Evolutionary conservation across 805 yeast species (phyloP).

Genomic region (Metschnikowia rubicola): DNA sequence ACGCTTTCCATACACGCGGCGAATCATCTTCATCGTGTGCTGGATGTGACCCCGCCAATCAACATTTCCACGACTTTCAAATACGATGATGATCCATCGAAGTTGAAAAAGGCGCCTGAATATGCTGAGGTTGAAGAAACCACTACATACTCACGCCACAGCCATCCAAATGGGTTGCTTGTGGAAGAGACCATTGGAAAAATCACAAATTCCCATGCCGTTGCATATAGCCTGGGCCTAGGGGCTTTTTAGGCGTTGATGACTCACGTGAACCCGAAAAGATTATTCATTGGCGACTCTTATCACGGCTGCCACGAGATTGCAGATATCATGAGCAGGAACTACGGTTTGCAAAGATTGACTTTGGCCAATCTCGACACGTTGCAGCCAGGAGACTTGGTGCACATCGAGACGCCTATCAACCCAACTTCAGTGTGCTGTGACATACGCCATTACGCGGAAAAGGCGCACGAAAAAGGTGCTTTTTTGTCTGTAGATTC

Average conservation of each 20-base stretch:
- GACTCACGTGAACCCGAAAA: constrained; percentile 67
- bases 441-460: constrained; percentile 61
- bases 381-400: constrained; percentile 23
- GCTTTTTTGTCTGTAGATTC: constrained; percentile 77
- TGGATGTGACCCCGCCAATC: constrained; percentile 76
- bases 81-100: constrained; percentile 57
- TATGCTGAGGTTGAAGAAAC: constrained; percentile 12
- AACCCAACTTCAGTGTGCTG: constrained; percentile 74
- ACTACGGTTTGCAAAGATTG: constrained; percentile 51
- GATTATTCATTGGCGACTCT: constrained; percentile 71
- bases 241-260: constrained; percentile 77
- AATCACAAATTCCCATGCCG: constrained; percentile 60
- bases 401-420: constrained; percentile 69
- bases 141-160: constrained; percentile 60
- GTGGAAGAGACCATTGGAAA: constrained; percentile 62
- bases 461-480: constrained; percentile 72
- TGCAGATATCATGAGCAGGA: constrained; percentile 57
- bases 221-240: constrained; percentile 74
- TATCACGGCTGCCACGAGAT: constrained; percentile 85
- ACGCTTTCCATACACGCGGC: constrained; percentile 62
- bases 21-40: constrained; percentile 51
- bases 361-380: constrained; percentile 37
- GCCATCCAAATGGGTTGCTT: constrained; percentile 69
- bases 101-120: constrained; percentile 44
- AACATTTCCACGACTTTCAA: constrained; percentile 77